Evolutionary conservation across 805 yeast species (phyloP), one percentile per base, ranked within the genome.

Genomic region (Zygosaccharomyces bailii): DNA sequence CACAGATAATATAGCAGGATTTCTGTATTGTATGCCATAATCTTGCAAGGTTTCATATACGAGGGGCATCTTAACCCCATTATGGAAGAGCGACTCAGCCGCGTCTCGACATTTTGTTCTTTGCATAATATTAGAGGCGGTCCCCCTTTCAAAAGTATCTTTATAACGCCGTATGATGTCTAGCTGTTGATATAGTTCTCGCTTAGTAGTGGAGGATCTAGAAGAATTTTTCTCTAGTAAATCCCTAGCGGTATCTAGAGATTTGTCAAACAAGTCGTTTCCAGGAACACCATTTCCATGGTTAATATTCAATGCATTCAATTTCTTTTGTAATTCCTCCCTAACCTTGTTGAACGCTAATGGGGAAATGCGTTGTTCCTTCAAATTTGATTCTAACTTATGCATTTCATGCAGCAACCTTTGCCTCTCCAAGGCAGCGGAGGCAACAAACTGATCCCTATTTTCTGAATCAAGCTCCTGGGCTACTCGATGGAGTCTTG

Each of bases 41-140:
- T 60, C 62, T 42, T 60, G 61, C 17, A 60, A 31, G 5, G 52
- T 45, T 33, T 58, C 61, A 39, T 48, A 57, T 1, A 60, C 63
- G 10, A 50, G 24, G 1, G 65, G 65, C 61, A 60, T 60, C 34
- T 59, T 60, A 2, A 60, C 60, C 24, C 63, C 63, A 46, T 59
- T 59, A 5, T 45, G 35, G 30, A 54, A 60, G 14, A 60, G 46
- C 13, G 45, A 32, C 34, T 58, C 61, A 2, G 57, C 58, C 11
- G 61, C 49, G 23, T 60, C 63, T 40, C 54, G 51, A 35, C 48
- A 41, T 5, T 38, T 14, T 11, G 47, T 43, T 34, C 52, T 46
- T 33, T 42, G 21, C 14, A 43, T 27, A 7, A 42, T 13, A 7
- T 54, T 38, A 13, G 43, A 46, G 5, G 36, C 37, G 4, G 33